A percentile compares a stretch with the other conserved stretches of the same genome.
phyloP scores from a whole-genome alignment of 116 monocot species.

The Trichopus zeylanicus region DNA sequence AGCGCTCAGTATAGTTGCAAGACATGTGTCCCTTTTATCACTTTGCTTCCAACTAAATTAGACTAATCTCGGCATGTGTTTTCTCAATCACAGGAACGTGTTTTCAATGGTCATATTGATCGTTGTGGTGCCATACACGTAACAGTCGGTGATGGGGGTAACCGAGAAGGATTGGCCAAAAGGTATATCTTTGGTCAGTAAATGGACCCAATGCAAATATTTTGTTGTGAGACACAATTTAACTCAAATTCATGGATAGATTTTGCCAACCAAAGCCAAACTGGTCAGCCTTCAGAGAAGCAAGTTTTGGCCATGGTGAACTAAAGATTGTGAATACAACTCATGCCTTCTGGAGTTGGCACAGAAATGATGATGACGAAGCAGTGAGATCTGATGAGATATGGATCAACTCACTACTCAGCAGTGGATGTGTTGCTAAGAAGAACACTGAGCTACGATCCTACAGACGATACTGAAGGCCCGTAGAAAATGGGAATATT shows the following conservation, averaged over 20 bases:
- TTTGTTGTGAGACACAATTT: background rate
- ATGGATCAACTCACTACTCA: slow-evolving; percentile 68
- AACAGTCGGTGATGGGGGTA: slow-evolving; percentile 96
- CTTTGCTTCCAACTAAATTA: background rate
- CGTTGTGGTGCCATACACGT: slow-evolving; percentile 74
- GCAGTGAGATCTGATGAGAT: slow-evolving; percentile 54
- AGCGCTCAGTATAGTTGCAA: slow-evolving; percentile 55
- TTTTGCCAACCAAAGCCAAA: slow-evolving; percentile 64
- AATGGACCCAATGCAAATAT: background rate
- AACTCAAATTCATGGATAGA: slow-evolving; percentile 15
- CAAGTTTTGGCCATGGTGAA: slow-evolving; percentile 94
- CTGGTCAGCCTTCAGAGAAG: slow-evolving; percentile 90
- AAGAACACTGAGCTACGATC: slow-evolving; percentile 19
- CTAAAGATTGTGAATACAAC: slow-evolving; percentile 64
- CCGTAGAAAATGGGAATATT: background rate
- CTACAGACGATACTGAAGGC: slow-evolving; percentile 39
- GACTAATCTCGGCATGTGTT: background rate
- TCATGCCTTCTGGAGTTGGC: slow-evolving; percentile 93
- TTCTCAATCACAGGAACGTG: slow-evolving; percentile 48
- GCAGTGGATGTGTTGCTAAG: slow-evolving; percentile 39
- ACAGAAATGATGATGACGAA: slow-evolving; percentile 88
- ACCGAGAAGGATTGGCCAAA: slow-evolving; percentile 82
- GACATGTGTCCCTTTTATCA: background rate
- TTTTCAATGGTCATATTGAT: slow-evolving; percentile 42
- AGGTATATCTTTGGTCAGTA: too few species aligned